phyloP scores from a whole-genome alignment of 1,139 yeast species.

The Yarrowia galli region DNA sequence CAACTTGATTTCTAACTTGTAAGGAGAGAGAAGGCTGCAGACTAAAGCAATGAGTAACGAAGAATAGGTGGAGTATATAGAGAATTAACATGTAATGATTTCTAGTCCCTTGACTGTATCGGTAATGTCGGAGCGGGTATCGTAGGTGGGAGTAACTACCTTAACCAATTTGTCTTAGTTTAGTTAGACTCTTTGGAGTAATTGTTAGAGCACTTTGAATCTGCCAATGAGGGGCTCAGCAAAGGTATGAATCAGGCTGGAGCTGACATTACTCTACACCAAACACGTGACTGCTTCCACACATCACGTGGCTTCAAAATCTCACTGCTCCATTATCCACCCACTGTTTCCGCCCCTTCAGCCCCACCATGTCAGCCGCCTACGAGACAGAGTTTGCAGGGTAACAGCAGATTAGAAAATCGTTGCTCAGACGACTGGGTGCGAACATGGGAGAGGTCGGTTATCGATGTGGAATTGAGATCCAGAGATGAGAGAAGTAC shows the following conservation, averaged over 20 bases:
- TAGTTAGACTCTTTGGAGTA: too few relatives aligned
- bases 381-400: conserved; percentile 6
- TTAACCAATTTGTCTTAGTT: too few relatives aligned
- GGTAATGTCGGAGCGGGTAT: too few relatives aligned
- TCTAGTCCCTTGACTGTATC: too few relatives aligned
- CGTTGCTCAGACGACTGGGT: neutral
- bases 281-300: too few relatives aligned
- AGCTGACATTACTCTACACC: too few relatives aligned
- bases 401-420: neutral
- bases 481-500: neutral
- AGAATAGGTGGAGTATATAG: neutral
- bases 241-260: too few relatives aligned
- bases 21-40: neutral
- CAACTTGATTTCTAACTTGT: conserved; percentile 7
- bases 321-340: neutral
- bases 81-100: neutral
- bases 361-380: conserved; percentile 23
- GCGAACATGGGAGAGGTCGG: neutral
- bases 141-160: too few relatives aligned
- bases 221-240: too few relatives aligned
- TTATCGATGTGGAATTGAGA: neutral
- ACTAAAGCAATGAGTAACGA: too few relatives aligned
- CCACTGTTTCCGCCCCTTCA: neutral
- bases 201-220: too few relatives aligned
- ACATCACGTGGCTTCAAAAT: too few relatives aligned